These are phyloP conservation scores for Knufia fluminis DNA, from an alignment of 2,329 filamentous ascomycete species.

Conservation along the genomic window DNA sequence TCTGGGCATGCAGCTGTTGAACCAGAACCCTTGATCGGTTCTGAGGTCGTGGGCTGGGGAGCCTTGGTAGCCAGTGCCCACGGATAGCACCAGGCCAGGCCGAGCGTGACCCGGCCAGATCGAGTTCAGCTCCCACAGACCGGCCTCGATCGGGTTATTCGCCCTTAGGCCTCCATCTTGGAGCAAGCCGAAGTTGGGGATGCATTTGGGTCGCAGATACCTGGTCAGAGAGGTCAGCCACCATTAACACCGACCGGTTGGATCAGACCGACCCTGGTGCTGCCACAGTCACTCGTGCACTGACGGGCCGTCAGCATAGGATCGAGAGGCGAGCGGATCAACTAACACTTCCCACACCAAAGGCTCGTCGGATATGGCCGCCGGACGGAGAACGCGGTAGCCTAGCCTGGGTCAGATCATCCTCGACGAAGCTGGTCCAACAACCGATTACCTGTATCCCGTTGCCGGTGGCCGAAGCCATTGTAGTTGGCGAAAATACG, in stretches of 20 bases:
- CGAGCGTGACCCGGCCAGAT: constrained; percentile 19
- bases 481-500: constrained; percentile 9
- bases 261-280: constrained; percentile 20
- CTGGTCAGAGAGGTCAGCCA: too few species aligned
- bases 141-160: constrained; percentile 22
- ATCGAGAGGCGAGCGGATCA: not conserved
- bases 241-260: constrained; percentile 11
- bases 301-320: not conserved
- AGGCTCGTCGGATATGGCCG: not conserved
- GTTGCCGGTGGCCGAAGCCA: not conserved
- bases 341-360: constrained; percentile 8
- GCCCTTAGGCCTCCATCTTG: constrained; percentile 23
- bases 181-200: constrained; percentile 15
- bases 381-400: not conserved
- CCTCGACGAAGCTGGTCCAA: not conserved
- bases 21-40: not conserved
- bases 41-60: constrained; percentile 1
- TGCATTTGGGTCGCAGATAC: constrained; percentile 17
- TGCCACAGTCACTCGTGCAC: constrained; percentile 8
- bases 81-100: constrained; percentile 19
- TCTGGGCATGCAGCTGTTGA: constrained; percentile 11
- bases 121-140: constrained; percentile 14
- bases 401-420: not conserved
- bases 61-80: constrained; percentile 19
- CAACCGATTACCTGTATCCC: not conserved